These are phyloP conservation scores for Flaveria bidentis DNA, from an alignment of 129 eudicot species.

Conservation along the genomic window DNA sequence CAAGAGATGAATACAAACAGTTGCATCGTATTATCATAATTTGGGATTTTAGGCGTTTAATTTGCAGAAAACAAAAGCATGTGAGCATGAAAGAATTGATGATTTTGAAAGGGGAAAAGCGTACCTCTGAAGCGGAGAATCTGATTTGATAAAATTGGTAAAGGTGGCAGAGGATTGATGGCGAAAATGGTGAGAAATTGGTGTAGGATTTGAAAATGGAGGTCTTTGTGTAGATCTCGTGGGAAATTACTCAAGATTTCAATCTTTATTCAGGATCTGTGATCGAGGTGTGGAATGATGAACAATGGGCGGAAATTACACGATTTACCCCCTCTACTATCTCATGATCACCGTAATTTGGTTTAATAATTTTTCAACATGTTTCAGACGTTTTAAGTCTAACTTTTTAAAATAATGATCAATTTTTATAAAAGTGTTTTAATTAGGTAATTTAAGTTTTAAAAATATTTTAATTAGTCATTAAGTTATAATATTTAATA, in stretches of 20 bases:
- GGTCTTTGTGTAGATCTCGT: conserved; percentile 26
- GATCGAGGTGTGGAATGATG: conserved; percentile 36
- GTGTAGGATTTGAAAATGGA: conserved; percentile 24
- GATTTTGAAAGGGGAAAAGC: conserved; percentile 12
- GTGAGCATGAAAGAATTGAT: not conserved
- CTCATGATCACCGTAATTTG: not conserved
- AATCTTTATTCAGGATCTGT: conserved; percentile 35
- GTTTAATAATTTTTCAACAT: no score
- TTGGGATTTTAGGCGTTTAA: not conserved
- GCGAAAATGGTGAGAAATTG: conserved; percentile 15
- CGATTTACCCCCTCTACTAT: conserved; percentile 10
- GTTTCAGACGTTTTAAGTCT: no score
- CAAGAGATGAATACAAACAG: not conserved
- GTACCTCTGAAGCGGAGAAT: conserved; percentile 39
- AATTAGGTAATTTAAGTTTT: no score
- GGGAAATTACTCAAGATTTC: not conserved
- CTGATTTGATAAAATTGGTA: conserved; percentile 3
- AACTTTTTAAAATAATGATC: no score
- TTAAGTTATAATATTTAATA: no score
- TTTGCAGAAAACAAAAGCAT: conserved; percentile 9
- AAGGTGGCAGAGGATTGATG: conserved; percentile 11
- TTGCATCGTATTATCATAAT: not conserved
- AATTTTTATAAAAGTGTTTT: no score
- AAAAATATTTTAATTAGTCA: no score
- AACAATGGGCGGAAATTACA: conserved; percentile 21